A percentile compares a stretch with the other conserved stretches of the same genome.
Evolutionary conservation across 371 early-diverging fungal genomes (phyloP).

Genomic region (Zancudomyces culisetae): DNA sequence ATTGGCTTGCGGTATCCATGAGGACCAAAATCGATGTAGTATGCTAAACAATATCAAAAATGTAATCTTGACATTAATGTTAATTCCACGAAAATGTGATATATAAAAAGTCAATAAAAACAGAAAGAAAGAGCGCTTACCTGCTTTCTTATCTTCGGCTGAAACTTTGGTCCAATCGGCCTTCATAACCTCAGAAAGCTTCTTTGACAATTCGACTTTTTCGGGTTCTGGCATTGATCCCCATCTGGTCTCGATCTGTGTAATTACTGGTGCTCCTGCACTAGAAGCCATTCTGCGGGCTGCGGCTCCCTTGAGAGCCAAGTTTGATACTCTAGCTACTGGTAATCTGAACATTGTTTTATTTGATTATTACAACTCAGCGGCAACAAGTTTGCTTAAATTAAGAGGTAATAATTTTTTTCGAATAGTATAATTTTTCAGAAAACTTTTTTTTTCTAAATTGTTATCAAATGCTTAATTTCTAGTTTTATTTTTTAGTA

Average conservation of each 20-base stretch:
- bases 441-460: too few relatives aligned
- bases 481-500: too few relatives aligned
- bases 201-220: slow-evolving; percentile 61
- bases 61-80: neutral
- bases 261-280: slow-evolving; percentile 33
- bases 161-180: slow-evolving; percentile 85
- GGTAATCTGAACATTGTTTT: slow-evolving; percentile 17
- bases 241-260: slow-evolving; percentile 65
- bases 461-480: too few relatives aligned
- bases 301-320: slow-evolving; percentile 6
- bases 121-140: slow-evolving; percentile 30
- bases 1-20: slow-evolving; percentile 77
- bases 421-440: too few relatives aligned
- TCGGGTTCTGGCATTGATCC: slow-evolving; percentile 63
- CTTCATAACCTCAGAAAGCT: slow-evolving; percentile 67
- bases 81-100: neutral
- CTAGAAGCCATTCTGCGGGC: slow-evolving; percentile 23
- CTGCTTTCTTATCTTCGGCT: slow-evolving; percentile 84
- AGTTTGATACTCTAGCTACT: slow-evolving; percentile 11
- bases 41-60: slow-evolving; percentile 27
- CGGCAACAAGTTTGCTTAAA: too few relatives aligned
- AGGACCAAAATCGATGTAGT: slow-evolving; percentile 86
- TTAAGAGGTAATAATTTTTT: too few relatives aligned
- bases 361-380: too few relatives aligned
- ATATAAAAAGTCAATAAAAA: neutral